Conservation (phyloP, 176 grass and related monocot species). For the Neostapfia colusana region DNA sequence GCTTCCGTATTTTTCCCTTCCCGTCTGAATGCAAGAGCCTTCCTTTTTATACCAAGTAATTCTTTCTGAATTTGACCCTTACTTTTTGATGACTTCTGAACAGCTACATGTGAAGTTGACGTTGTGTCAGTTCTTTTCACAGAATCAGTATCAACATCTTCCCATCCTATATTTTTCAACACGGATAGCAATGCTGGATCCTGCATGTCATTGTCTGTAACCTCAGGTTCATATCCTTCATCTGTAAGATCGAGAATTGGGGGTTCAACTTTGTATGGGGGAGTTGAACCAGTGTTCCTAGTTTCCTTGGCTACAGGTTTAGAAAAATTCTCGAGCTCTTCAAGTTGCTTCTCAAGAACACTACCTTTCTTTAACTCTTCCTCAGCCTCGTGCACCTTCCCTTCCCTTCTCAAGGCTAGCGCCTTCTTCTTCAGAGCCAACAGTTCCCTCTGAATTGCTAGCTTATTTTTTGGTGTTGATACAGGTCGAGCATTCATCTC, state of each 20-base stretch:
- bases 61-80: constrained; percentile 84
- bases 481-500: constrained; percentile 27
- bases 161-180: constrained; percentile 84
- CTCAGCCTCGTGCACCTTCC: constrained; percentile 76
- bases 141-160: constrained; percentile 53
- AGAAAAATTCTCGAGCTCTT: constrained; percentile 71
- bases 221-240: constrained; percentile 59
- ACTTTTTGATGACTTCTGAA: constrained; percentile 54
- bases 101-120: constrained; percentile 25
- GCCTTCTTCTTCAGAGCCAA: constrained; percentile 90
- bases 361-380: constrained; percentile 78
- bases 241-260: constrained; percentile 55
- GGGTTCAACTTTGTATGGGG: constrained; percentile 45
- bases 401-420: constrained; percentile 85
- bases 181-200: constrained; percentile 72
- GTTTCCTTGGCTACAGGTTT: constrained; percentile 42
- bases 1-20: constrained; percentile 70
- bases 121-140: constrained; percentile 35
- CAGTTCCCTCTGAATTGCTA: constrained; percentile 84
- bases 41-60: constrained; percentile 82
- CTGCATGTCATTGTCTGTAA: constrained; percentile 84
- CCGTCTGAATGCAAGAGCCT: constrained; percentile 70
- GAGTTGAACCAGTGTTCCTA: constrained; percentile 24
- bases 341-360: constrained; percentile 81
- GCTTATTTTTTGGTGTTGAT: constrained; percentile 65